Conservation (phyloP, 2,329 filamentous ascomycete species). For the Trichophyton simii region DNA sequence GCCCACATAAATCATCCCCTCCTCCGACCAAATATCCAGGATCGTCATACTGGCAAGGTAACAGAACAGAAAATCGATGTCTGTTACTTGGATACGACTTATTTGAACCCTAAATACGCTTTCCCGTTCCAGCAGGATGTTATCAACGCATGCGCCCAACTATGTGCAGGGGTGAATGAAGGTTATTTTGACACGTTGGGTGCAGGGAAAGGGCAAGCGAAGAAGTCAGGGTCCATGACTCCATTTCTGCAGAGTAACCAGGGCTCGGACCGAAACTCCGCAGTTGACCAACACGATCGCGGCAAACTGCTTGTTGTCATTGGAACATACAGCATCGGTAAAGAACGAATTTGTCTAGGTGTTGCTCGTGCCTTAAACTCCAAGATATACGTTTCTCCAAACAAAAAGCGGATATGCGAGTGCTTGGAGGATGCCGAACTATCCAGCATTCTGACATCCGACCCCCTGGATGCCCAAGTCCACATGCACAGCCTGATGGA, state of each 20-base stretch:
- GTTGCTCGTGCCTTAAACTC: slow-evolving; percentile 75
- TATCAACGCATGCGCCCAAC: slow-evolving; percentile 71
- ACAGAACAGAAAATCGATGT: slow-evolving; percentile 82
- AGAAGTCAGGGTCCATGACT: slow-evolving; percentile 46
- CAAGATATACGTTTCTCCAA: slow-evolving; percentile 77
- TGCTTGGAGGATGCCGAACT: slow-evolving; percentile 81
- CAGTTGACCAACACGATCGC: slow-evolving; percentile 18
- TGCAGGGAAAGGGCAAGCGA: slow-evolving; percentile 36
- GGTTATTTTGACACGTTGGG: slow-evolving; percentile 45
- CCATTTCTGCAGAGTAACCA: slow-evolving; percentile 21
- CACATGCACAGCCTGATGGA: slow-evolving; percentile 97
- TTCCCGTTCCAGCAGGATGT: slow-evolving; percentile 86
- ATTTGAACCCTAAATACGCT: slow-evolving; percentile 87
- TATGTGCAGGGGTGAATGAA: slow-evolving; percentile 67
- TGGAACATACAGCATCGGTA: slow-evolving; percentile 95
- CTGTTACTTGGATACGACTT: slow-evolving; percentile 95
- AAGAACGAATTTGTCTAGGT: slow-evolving; percentile 87
- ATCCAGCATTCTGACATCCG: slow-evolving; percentile 58
- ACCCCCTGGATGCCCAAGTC: slow-evolving; percentile 78
- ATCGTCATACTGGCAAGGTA: slow-evolving; percentile 56
- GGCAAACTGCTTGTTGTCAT: slow-evolving; percentile 72
- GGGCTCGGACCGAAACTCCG: background rate
- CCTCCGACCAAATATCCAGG: slow-evolving; percentile 60
- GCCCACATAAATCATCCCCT: slow-evolving; percentile 73
- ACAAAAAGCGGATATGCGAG: slow-evolving; percentile 71